phyloP scores from a whole-genome alignment of 352 stramenopile genomes.

The Globisporangium mamillatum region DNA sequence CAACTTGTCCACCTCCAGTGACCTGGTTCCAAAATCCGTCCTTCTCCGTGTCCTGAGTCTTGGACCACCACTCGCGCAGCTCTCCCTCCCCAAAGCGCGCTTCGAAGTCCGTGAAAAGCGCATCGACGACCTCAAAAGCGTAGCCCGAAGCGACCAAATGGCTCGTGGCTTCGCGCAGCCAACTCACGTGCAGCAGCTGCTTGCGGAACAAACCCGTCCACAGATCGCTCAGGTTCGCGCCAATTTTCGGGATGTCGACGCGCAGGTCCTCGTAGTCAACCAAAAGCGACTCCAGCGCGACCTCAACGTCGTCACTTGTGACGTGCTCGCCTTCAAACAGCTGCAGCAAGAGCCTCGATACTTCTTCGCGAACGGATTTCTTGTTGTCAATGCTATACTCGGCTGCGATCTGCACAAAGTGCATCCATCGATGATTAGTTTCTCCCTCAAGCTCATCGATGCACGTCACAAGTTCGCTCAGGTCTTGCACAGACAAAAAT shows the following conservation, averaged over 20 bases:
- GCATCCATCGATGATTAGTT: conserved; percentile 40
- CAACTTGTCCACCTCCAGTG: neutral
- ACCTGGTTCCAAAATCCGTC: conserved; percentile 28
- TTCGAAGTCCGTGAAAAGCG: conserved; percentile 39
- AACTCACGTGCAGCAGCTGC: conserved; percentile 38
- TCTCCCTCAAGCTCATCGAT: conserved; percentile 54
- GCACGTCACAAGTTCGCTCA: conserved; percentile 71
- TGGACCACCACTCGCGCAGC: conserved; percentile 57
- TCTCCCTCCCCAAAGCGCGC: conserved; percentile 26
- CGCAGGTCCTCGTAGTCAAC: conserved; percentile 72
- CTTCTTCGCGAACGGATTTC: conserved; percentile 37
- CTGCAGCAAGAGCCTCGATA: conserved; percentile 40
- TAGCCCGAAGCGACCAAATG: conserved; percentile 30
- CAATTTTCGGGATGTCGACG: conserved; percentile 71
- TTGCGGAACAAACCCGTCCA: conserved; percentile 62
- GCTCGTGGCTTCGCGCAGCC: conserved; percentile 30
- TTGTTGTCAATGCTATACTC: conserved; percentile 55
- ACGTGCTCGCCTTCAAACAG: conserved; percentile 45
- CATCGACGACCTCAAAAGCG: conserved; percentile 48
- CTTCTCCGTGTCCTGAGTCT: conserved; percentile 21
- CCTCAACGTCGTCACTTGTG: conserved; percentile 44
- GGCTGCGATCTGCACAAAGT: conserved; percentile 62
- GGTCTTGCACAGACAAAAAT: conserved; percentile 73
- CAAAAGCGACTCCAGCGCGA: conserved; percentile 51
- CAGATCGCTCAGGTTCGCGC: conserved; percentile 53